Base-by-base conservation (phyloP, 2,329 filamentous ascomycete genomes). In the Magnaporthiopsis rhizophila region DNA sequence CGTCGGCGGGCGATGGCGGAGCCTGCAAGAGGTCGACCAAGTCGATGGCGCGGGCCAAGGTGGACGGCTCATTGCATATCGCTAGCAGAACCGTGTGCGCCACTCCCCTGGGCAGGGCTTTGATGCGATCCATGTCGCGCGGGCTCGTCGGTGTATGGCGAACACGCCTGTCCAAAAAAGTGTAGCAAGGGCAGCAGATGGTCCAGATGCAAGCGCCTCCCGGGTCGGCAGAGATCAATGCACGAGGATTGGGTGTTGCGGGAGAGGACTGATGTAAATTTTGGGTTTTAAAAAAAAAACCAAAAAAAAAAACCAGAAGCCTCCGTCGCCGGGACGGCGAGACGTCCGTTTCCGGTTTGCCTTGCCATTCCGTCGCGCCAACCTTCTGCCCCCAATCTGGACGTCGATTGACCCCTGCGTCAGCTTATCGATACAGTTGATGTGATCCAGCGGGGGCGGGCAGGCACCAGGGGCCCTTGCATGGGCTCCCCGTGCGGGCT, bases 71-170 rank as follows among this genome's bases (percentile, higher is more conserved):
- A 12, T 62, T 62, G 50, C 61, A 62, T 13, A 62, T 15, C 1
- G 61, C 61, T 8, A 62, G 61, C 7, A 62, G 61, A 11, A 62
- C 61, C 5, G 61, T 62, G 9, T 62, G 53, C n/a, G 61, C 61
- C 18, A 32, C 53, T 32, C 61, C 32, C 45, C 32, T 32, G 11
- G 61, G 53, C 15, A 62, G 50, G 21, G 61, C 18, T 11, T 62
- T 62, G 45, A 62, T 58, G 28, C 61, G 61, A 26, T 62, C 45
- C 61, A 62, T 57, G 50, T 11, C 50, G n/a, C 8, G n/a, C 45
- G 8, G 21, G 21, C 18, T 24, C 18, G 15, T n/a, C 21, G 18
- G 45, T 21, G 7, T 53, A n/a, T 53, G 18, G 6, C 7, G 45
- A 53, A 53, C 45, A 21, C 45, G n/a, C 18, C 21, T 53, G 45